Percentiles rank a stretch among this genome's conserved stretches.
These are phyloP conservation scores for Echites panduratus DNA, from an alignment of 257 asterid species.

Conservation along the genomic window DNA sequence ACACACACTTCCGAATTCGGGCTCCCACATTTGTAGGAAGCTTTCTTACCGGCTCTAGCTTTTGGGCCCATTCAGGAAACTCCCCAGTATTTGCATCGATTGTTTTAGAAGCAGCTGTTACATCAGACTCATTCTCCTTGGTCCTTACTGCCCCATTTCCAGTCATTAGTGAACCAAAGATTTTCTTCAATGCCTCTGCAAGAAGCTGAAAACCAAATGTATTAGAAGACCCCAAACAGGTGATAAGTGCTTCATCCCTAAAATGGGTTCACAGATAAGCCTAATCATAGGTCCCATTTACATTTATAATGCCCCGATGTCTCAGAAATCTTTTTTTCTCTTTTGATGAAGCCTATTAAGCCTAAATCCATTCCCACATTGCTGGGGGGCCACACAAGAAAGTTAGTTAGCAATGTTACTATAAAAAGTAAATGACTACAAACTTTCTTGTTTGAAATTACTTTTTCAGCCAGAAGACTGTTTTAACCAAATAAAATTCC, in stretches of 20 bases:
- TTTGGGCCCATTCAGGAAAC: conserved; percentile 87
- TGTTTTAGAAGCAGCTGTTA: conserved; percentile 32
- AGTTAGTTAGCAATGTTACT: background rate
- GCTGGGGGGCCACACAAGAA: background rate
- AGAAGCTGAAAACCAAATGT: conserved; percentile 62
- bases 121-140: conserved; percentile 45
- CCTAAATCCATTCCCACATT: background rate
- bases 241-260: background rate
- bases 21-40: conserved; percentile 98
- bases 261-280: background rate
- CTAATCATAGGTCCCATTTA: background rate
- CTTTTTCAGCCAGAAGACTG: background rate
- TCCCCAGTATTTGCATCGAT: conserved; percentile 40
- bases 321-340: background rate
- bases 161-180: conserved; percentile 60
- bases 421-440: background rate
- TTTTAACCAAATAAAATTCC: background rate
- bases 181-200: conserved; percentile 71
- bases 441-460: background rate
- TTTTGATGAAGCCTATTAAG: background rate
- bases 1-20: conserved; percentile 66
- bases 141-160: conserved; percentile 43
- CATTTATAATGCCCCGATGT: background rate
- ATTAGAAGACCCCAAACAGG: conserved; percentile 8
- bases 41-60: conserved; percentile 91